phyloP scores from a whole-genome alignment of 1,284 basidiomycete species.

The Cutaneotrichosporon arboriforme region DNA sequence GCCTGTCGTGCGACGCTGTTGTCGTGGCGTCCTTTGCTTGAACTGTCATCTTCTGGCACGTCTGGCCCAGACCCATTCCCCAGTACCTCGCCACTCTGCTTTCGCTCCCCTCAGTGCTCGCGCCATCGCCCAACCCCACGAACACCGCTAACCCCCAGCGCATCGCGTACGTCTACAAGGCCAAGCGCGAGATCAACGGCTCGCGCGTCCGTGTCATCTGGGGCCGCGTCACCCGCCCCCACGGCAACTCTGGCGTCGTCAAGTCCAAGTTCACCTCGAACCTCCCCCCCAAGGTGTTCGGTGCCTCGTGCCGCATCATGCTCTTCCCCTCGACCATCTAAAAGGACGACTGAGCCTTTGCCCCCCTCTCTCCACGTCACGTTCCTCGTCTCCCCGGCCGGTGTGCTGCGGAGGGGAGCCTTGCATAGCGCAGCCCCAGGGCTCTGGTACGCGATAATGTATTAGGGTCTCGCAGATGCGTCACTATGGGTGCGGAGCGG shows the following conservation, averaged over 20 bases:
- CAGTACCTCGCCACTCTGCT: no score
- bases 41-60: no score
- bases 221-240: conserved; percentile 88
- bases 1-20: no score
- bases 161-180: conserved; percentile 95
- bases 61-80: no score
- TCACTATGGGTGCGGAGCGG: no score
- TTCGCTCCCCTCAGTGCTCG: background rate
- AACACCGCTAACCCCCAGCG: conserved; percentile 55
- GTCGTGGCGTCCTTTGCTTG: no score
- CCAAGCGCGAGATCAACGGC: conserved; percentile 85
- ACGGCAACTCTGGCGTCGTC: conserved; percentile 93
- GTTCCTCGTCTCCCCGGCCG: conserved; percentile 1
- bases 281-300: conserved; percentile 93
- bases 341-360: conserved; percentile 12
- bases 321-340: conserved; percentile 51
- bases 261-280: conserved; percentile 96
- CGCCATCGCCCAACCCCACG: background rate
- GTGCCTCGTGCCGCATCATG: conserved; percentile 82
- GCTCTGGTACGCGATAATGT: conserved; percentile 25
- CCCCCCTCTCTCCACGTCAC: background rate
- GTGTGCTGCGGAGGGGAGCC: conserved; percentile 3
- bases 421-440: conserved; percentile 24
- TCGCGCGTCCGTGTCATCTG: conserved; percentile 94
- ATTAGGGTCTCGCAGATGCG: conserved; percentile 22